These are phyloP conservation scores for Populus tomentosa DNA, from an alignment of 441 rosid genomes.

Conservation along the genomic window DNA sequence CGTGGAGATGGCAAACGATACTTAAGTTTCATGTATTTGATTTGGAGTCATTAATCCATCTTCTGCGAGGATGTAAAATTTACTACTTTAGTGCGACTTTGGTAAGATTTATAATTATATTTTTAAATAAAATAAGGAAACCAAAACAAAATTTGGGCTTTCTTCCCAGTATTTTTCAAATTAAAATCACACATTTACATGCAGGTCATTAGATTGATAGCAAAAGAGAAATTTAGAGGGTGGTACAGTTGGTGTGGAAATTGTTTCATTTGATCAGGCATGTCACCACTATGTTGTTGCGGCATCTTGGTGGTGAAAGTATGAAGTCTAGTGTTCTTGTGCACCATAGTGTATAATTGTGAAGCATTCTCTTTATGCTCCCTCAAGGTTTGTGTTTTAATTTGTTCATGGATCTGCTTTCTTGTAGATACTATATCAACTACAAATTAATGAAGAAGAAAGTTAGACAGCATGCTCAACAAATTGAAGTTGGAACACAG, in stretches of 20 bases:
- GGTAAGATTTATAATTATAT: neutral
- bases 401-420: slow-evolving; percentile 9
- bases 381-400: neutral
- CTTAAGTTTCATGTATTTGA: neutral
- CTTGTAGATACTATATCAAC: slow-evolving; percentile 80
- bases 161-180: neutral
- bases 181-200: neutral
- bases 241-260: neutral
- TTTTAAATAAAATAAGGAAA: neutral
- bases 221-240: neutral
- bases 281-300: neutral
- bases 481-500: slow-evolving; percentile 69
- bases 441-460: slow-evolving; percentile 95
- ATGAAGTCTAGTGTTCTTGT: neutral
- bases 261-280: neutral
- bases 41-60: slow-evolving; percentile 4
- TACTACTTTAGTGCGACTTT: neutral
- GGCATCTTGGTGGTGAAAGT: neutral
- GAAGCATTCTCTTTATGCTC: slow-evolving; percentile 1
- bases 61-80: neutral
- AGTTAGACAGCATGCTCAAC: slow-evolving; percentile 78
- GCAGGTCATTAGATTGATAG: neutral
- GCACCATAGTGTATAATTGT: neutral
- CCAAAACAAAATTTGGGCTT: neutral
- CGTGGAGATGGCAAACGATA: neutral